Conservation (phyloP, 306 rosid species). For the Senna siamea region DNA sequence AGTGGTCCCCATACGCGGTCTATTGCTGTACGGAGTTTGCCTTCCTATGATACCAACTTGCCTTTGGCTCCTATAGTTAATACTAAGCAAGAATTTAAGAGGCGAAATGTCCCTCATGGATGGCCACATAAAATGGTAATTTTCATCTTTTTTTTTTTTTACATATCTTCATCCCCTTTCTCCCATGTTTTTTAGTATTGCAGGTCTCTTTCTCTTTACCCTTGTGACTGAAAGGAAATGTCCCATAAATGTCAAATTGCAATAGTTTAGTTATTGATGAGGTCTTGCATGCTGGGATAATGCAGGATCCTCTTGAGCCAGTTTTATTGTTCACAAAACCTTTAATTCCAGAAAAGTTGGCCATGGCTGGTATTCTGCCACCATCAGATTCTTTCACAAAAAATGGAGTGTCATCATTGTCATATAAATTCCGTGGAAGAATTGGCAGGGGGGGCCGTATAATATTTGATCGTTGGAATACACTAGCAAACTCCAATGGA, state of each 20-base stretch:
- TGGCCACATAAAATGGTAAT: conserved; percentile 94
- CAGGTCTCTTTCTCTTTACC: not conserved
- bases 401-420: conserved; percentile 53
- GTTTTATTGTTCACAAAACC: conserved; percentile 84
- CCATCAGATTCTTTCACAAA: conserved; percentile 55
- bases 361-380: conserved; percentile 74
- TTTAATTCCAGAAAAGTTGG: conserved; percentile 81
- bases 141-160: not conserved
- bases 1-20: conserved; percentile 59
- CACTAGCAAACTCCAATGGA: conserved; percentile 82
- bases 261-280: conserved; percentile 32
- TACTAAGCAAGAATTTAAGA: conserved; percentile 73
- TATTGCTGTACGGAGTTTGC: conserved; percentile 49
- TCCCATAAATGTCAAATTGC: not conserved
- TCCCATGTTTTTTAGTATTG: not conserved
- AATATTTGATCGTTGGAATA: conserved; percentile 88
- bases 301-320: conserved; percentile 97
- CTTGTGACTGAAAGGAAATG: not conserved
- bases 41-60: conserved; percentile 57
- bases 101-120: conserved; percentile 69
- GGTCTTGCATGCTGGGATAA: conserved; percentile 37
- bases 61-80: conserved; percentile 58
- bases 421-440: conserved; percentile 73
- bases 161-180: not conserved
- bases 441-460: conserved; percentile 94